These are phyloP conservation scores for Agaricus bisporus DNA, from an alignment of 768 basidiomycete species.

Conservation along the genomic window DNA sequence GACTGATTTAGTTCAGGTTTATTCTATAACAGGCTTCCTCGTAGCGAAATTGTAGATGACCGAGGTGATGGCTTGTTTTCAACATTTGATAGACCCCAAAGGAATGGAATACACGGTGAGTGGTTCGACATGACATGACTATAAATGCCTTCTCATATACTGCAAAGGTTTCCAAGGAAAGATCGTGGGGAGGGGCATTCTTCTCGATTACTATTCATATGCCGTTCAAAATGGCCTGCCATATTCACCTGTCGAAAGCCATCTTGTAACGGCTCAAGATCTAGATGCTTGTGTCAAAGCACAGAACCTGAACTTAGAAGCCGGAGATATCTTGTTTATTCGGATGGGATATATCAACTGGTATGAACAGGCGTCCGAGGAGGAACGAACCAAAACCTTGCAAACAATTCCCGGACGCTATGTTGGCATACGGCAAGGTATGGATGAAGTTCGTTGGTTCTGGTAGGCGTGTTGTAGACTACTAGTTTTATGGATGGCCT, in stretches of 20 bases:
- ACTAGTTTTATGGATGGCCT: neutral
- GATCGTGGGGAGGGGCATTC: constrained; percentile 20
- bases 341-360: constrained; percentile 19
- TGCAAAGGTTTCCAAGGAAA: constrained; percentile 19
- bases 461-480: constrained; percentile 12
- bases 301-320: constrained; percentile 16
- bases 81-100: constrained; percentile 14
- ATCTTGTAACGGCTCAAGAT: constrained; percentile 15
- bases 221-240: constrained; percentile 13
- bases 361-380: constrained; percentile 18
- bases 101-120: constrained; percentile 21
- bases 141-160: neutral
- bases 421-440: constrained; percentile 15
- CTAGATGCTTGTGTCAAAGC: constrained; percentile 17
- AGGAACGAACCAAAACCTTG: constrained; percentile 8
- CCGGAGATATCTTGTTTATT: constrained; percentile 20
- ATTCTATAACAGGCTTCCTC: constrained; percentile 18
- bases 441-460: constrained; percentile 19
- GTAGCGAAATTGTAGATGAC: constrained; percentile 15
- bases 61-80: constrained; percentile 5
- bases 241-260: constrained; percentile 13
- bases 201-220: constrained; percentile 19
- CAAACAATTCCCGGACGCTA: constrained; percentile 2
- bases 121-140: neutral
- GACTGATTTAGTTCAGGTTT: constrained; percentile 9